A percentile compares a stretch with the other conserved stretches of the same genome.
These are phyloP conservation scores for Emergomyces orientalis DNA, from an alignment of 2,329 filamentous ascomycete species.

Conservation along the genomic window DNA sequence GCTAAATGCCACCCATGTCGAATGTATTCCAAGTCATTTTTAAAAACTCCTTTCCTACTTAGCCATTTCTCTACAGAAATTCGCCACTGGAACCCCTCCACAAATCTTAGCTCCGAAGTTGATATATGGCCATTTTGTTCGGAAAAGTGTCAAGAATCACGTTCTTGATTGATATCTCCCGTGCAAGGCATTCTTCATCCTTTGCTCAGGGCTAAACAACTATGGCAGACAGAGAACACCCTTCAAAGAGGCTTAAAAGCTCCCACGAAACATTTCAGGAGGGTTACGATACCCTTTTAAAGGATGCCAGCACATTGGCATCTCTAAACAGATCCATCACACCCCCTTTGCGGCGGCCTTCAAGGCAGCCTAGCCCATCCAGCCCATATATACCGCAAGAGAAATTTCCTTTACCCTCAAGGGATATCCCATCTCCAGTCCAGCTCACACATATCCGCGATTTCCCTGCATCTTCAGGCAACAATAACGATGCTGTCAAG, in stretches of 20 bases:
- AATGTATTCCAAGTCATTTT: not conserved
- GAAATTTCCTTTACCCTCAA: constrained; percentile 6
- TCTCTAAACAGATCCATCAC: constrained; percentile 27
- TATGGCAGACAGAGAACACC: constrained; percentile 6
- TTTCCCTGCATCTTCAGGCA: constrained; percentile 42
- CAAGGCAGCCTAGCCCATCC: not conserved
- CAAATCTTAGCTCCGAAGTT: not conserved
- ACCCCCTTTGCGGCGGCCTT: constrained; percentile 15
- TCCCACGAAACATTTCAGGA: constrained; percentile 6
- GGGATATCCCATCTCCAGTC: constrained; percentile 52
- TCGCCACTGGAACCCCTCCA: not conserved
- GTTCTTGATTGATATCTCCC: not conserved
- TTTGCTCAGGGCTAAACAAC: not conserved
- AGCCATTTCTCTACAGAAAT: not conserved
- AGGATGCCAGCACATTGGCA: constrained; percentile 13
- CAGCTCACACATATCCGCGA: constrained; percentile 61
- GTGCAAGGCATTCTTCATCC: not conserved
- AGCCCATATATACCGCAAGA: not conserved
- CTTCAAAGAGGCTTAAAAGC: constrained; percentile 14
- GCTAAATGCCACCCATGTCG: not conserved
- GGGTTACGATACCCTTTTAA: not conserved
- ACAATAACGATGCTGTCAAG: constrained; percentile 58
- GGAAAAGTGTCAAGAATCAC: not conserved
- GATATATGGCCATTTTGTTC: not conserved
- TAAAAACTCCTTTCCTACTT: not conserved